Percentiles rank a stretch among this genome's conserved stretches.
phyloP scores from a whole-genome alignment of 345 rosid species.

The Cardamine resedifolia region DNA sequence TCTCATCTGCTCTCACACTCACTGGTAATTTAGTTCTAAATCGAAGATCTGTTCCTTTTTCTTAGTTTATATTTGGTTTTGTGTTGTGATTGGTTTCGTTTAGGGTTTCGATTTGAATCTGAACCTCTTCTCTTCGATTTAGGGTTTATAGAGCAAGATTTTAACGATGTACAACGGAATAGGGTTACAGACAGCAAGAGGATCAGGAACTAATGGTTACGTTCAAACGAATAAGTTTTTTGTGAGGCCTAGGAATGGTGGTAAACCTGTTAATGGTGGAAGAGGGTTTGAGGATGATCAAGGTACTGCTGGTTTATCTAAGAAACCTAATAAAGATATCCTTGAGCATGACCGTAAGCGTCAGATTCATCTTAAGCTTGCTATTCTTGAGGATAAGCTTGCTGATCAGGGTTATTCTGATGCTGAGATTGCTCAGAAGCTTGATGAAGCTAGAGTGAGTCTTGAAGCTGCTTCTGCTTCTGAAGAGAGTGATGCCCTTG shows the following conservation, averaged over 20 bases:
- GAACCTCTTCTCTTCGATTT: conserved; percentile 11
- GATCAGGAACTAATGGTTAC: conserved; percentile 97
- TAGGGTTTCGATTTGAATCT: conserved; percentile 36
- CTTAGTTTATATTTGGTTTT: background rate
- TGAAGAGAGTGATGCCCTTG: conserved; percentile 39
- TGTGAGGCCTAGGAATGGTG: conserved; percentile 62
- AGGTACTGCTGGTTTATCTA: conserved; percentile 82
- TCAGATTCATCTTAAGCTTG: conserved; percentile 88
- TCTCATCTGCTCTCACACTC: conserved; percentile 1
- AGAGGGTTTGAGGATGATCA: conserved; percentile 74
- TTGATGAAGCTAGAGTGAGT: conserved; percentile 67
- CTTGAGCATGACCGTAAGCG: conserved; percentile 93
- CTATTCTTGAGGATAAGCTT: conserved; percentile 75
- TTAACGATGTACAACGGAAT: conserved; percentile 84
- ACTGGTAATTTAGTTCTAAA: conserved; percentile 1
- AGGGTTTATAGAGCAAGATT: conserved; percentile 3
- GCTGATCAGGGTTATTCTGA: conserved; percentile 79
- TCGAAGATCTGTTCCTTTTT: background rate
- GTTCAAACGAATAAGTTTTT: conserved; percentile 87
- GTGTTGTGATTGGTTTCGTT: background rate
- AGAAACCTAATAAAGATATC: conserved; percentile 78
- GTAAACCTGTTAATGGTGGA: conserved; percentile 54
- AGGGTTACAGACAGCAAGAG: conserved; percentile 88
- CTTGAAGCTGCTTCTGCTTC: conserved; percentile 65
- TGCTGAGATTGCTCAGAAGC: conserved; percentile 75